A percentile compares a stretch with the other conserved stretches of the same genome.
Conservation (phyloP, 352 stramenopile species). For the Porosira glacialis region DNA sequence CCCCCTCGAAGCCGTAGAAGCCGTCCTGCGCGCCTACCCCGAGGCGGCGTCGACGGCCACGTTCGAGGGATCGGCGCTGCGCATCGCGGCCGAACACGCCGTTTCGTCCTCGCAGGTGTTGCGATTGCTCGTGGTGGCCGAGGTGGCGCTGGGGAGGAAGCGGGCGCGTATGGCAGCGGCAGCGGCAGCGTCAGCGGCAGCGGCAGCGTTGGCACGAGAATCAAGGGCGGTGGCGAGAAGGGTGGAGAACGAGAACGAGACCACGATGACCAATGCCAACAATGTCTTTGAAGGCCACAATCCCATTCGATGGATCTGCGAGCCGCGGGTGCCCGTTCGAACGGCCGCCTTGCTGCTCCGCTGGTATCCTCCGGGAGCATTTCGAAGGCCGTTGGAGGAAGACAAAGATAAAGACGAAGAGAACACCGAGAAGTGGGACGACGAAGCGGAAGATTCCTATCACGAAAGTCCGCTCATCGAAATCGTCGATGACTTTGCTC, state of each 20-base stretch:
- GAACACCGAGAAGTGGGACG: background rate
- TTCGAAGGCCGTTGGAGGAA: conserved; percentile 19
- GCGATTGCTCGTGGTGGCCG: conserved; percentile 31
- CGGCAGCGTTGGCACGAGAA: background rate
- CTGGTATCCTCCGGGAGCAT: conserved; percentile 34
- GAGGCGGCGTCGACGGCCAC: conserved; percentile 13
- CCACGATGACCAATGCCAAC: background rate
- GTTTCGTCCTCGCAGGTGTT: conserved; percentile 5
- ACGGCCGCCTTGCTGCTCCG: conserved; percentile 19
- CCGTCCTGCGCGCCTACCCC: conserved; percentile 25
- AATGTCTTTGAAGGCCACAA: conserved; percentile 25
- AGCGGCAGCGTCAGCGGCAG: background rate
- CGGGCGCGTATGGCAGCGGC: too few relatives aligned
- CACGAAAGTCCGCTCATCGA: conserved; percentile 3
- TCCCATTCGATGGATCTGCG: conserved; percentile 38
- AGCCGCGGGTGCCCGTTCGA: conserved; percentile 19
- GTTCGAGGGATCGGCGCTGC: conserved; percentile 31
- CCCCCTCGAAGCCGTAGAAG: conserved; percentile 20
- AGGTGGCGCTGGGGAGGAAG: conserved; percentile 33
- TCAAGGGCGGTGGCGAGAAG: background rate
- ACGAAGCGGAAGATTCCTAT: background rate
- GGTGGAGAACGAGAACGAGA: background rate
- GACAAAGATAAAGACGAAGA: background rate
- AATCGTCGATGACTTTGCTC: background rate
- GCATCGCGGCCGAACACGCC: conserved; percentile 28